Evolutionary conservation across 805 yeast genomes (phyloP), one percentile per base, ranked within the genome.

Genomic region (Candida namnaoensis): DNA sequence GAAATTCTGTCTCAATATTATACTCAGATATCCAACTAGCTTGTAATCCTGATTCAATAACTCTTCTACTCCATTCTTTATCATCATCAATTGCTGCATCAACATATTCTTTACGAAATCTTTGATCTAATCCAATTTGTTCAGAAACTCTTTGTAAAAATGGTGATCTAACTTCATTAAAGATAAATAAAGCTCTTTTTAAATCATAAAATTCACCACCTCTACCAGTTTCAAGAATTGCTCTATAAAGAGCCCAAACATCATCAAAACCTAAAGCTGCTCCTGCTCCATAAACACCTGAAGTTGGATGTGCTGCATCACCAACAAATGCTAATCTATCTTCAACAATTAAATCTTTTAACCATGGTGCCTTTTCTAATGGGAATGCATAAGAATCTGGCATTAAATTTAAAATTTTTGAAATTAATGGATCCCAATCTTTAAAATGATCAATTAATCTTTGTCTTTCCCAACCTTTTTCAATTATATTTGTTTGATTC

Each of bases 301-400:
- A 46, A n/a, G 49, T 46, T 38, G 49, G 49, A 34, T 44, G 49
- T 4, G 49, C 47, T 25, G 47, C 45, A 38, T 46, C 49, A 19
- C 49, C 49, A 38, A 46, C 45, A 41, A 46, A 46, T 4, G 45
- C 49, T 10, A 46, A 32, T 13, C 26, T 37, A 38, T 46, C 40
- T 5, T 36, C 26, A 13, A 35, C 7, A 5, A 40, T 34, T 25
- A 46, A 34, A 15, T 46, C 34, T 15, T 40, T 44, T 23, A 44
- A 34, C 49, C 49, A 46, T 9, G 49, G 49, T 8, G 49, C 47
- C 32, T 40, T 44, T 34, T 46, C 49, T 8, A 44, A 35, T 19
- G 49, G 49, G 33, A 46, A 46, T 5, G 49, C 47, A 37, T 46
- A 40, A 7, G 47, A 23, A 7, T 44, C 44, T 8, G 49, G 49